A percentile compares a stretch with the other conserved stretches of the same genome.
Conservation (phyloP, 148 eudicot genomes). For the Amaranthus palmeri region DNA sequence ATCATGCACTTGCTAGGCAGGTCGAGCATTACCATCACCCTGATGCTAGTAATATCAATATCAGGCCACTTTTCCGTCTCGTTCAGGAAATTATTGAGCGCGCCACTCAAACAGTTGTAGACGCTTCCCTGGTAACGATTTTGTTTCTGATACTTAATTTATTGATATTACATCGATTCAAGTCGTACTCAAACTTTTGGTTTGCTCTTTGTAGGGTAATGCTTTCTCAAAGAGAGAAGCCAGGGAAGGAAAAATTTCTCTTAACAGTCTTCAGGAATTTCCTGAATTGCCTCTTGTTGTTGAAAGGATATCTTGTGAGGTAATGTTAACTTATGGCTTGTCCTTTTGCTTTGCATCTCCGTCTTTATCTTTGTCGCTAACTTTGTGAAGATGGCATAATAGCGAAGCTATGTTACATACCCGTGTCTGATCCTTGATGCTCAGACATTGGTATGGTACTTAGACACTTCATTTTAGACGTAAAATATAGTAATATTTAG, state of each 20-base stretch:
- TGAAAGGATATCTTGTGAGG: conserved; percentile 30
- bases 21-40: conserved; percentile 29
- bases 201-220: conserved; percentile 1
- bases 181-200: not conserved
- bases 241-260: conserved; percentile 13
- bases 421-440: too few species aligned
- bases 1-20: conserved; percentile 29
- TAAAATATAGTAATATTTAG: too few species aligned
- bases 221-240: conserved; percentile 14
- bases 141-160: not conserved
- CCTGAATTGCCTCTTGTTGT: conserved; percentile 30
- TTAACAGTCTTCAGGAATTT: conserved; percentile 16
- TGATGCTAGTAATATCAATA: conserved; percentile 33
- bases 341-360: too few species aligned
- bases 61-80: conserved; percentile 31
- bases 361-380: too few species aligned
- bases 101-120: conserved; percentile 29
- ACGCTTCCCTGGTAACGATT: conserved; percentile 17
- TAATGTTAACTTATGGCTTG: not conserved
- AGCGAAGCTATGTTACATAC: too few species aligned
- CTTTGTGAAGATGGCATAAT: too few species aligned
- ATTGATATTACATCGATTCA: not conserved
- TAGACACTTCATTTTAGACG: too few species aligned
- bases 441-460: too few species aligned
- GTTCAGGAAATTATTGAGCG: conserved; percentile 31